phyloP scores from a whole-genome alignment of 108 stramenopile species.

The Seminavis robusta region DNA sequence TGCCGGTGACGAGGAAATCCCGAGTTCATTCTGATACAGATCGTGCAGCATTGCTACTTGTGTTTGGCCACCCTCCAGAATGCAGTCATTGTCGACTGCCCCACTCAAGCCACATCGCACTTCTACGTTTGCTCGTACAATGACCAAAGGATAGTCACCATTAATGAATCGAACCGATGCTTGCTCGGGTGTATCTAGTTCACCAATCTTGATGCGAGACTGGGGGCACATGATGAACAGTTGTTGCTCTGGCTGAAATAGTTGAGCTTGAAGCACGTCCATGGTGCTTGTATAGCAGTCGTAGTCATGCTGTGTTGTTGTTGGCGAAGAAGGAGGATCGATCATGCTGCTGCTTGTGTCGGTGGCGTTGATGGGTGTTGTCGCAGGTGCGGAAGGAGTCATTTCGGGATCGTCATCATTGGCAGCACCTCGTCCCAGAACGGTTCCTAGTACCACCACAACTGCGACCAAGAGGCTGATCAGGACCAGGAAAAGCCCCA shows the following conservation, averaged over 20 bases:
- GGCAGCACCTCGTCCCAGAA: no score
- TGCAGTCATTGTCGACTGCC: constrained; percentile 8
- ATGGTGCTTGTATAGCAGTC: constrained; percentile 8
- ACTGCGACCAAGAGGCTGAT: no score
- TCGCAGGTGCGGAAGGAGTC: no score
- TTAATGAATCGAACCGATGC: not conserved
- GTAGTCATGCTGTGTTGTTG: no score
- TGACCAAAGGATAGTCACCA: constrained; percentile 11
- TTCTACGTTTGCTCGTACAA: not conserved
- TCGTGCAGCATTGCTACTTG: constrained; percentile 1
- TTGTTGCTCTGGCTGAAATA: not conserved
- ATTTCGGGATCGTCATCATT: no score
- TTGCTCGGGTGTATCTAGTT: not conserved
- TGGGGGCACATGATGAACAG: constrained; percentile 11
- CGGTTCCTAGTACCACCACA: no score
- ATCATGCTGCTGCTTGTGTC: no score
- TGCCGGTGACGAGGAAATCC: no score
- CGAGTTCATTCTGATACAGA: no score
- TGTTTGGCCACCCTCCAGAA: constrained; percentile 10
- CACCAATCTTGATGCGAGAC: constrained; percentile 5
- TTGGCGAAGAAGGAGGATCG: no score
- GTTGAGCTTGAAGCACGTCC: constrained; percentile 6
- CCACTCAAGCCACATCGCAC: constrained; percentile 16
- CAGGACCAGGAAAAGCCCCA: no score
- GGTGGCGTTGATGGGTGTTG: no score